Conservation (phyloP, 108 stramenopile genomes). For the Cyclotella kingstonii region DNA sequence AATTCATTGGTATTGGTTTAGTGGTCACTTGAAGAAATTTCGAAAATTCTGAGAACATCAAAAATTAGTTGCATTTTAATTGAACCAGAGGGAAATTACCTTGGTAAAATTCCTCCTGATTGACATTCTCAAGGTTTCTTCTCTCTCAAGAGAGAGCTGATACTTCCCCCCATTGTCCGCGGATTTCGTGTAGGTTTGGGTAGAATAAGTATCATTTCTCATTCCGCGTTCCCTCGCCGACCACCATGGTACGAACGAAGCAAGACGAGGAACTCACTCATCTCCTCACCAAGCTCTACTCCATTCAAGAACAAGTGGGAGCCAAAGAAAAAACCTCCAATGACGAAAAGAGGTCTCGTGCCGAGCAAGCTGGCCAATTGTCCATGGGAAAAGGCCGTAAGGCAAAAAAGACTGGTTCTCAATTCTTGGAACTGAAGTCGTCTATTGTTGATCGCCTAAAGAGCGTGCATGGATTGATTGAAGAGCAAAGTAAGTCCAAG, state of each 20-base stretch:
- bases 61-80: too few relatives aligned
- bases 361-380: constrained; percentile 52
- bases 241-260: constrained; percentile 15
- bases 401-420: constrained; percentile 71
- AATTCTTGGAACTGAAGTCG: constrained; percentile 79
- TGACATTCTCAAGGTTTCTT: too few relatives aligned
- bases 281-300: constrained; percentile 82
- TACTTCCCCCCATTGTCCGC: too few relatives aligned
- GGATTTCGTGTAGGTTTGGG: too few relatives aligned
- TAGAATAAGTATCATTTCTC: neutral
- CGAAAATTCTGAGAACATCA: too few relatives aligned
- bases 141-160: too few relatives aligned
- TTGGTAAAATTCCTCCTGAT: too few relatives aligned
- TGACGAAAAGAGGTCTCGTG: constrained; percentile 69
- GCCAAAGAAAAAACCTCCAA: constrained; percentile 76
- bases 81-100: too few relatives aligned
- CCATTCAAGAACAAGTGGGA: constrained; percentile 84
- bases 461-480: constrained; percentile 49
- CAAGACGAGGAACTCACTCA: constrained; percentile 77
- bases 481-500: constrained; percentile 48
- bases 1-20: too few relatives aligned
- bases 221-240: neutral
- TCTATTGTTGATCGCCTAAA: constrained; percentile 69
- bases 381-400: constrained; percentile 70
- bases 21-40: too few relatives aligned